phyloP scores from a whole-genome alignment of 768 basidiomycete genomes.

The Mycena belliarum region DNA sequence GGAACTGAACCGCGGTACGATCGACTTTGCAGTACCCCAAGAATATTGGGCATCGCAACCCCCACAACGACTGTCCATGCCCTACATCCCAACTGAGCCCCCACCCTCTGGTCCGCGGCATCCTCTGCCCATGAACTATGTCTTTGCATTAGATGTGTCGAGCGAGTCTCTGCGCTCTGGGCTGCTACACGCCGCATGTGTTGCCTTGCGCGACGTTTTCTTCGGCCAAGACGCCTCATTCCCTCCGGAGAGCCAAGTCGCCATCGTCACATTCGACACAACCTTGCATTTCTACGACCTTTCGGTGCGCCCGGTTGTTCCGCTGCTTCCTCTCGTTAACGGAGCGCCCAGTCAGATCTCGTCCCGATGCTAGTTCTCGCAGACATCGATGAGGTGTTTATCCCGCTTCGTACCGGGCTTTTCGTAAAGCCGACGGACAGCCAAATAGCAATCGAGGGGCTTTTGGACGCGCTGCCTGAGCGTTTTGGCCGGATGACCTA shows the following conservation, averaged over 20 bases:
- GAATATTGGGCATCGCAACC: conserved; percentile 87
- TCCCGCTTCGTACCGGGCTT: conserved; percentile 70
- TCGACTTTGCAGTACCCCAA: conserved; percentile 83
- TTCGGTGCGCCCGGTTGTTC: conserved; percentile 55
- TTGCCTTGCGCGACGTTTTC: conserved; percentile 58
- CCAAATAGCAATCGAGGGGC: conserved; percentile 59
- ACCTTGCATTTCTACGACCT: conserved; percentile 88
- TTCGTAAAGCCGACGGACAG: conserved; percentile 76
- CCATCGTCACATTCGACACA: conserved; percentile 80
- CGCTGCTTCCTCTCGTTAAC: conserved; percentile 16
- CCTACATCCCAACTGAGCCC: conserved; percentile 55
- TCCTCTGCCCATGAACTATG: conserved; percentile 68
- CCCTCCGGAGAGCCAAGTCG: conserved; percentile 58
- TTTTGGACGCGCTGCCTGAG: conserved; percentile 65
- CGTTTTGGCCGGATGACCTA: conserved; percentile 53
- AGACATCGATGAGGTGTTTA: conserved; percentile 91
- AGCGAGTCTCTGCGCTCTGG: conserved; percentile 66
- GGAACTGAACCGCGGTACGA: conserved; percentile 87
- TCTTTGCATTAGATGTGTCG: conserved; percentile 91
- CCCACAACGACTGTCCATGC: conserved; percentile 48
- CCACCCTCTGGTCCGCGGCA: conserved; percentile 45
- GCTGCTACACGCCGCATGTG: conserved; percentile 67
- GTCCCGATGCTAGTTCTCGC: conserved; percentile 77
- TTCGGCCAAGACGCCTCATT: conserved; percentile 63
- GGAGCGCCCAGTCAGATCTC: conserved; percentile 38